Conservation (phyloP, 2,329 filamentous ascomycete species). For the Penicillium hesseltinei region DNA sequence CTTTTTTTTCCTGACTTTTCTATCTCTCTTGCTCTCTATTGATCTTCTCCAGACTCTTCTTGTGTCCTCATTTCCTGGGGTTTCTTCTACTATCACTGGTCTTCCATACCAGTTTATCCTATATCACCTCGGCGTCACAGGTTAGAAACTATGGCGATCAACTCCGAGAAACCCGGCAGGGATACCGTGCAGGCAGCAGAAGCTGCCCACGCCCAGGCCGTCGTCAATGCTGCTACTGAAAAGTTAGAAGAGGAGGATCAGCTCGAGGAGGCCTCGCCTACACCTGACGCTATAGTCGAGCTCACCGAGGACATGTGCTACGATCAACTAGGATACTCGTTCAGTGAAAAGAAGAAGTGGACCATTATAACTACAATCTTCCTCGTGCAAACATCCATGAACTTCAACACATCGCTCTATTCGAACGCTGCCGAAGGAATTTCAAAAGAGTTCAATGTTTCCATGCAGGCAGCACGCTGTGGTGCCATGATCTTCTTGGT, state of each 20-base stretch:
- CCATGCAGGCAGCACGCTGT: slow-evolving; percentile 64
- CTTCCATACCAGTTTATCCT: background rate
- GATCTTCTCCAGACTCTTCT: slow-evolving; percentile 1
- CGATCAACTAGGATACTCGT: slow-evolving; percentile 63
- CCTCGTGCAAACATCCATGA: slow-evolving; percentile 72
- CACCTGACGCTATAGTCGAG: slow-evolving; percentile 28
- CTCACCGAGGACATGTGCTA: slow-evolving; percentile 62
- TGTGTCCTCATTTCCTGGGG: background rate
- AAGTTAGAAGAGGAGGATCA: slow-evolving; percentile 23
- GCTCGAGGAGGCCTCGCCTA: slow-evolving; percentile 26
- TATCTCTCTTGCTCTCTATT: background rate
- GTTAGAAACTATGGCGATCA: slow-evolving; percentile 19
- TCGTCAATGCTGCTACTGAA: slow-evolving; percentile 20
- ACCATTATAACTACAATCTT: slow-evolving; percentile 71
- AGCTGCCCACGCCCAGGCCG: slow-evolving; percentile 33
- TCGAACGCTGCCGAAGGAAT: slow-evolving; percentile 68
- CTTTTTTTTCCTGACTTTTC: background rate
- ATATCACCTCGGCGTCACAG: background rate
- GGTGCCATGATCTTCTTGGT: slow-evolving; percentile 78
- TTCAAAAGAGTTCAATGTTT: slow-evolving; percentile 65
- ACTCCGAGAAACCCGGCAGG: slow-evolving; percentile 16
- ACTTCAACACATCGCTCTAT: slow-evolving; percentile 74
- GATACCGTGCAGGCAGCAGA: slow-evolving; percentile 34
- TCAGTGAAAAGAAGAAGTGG: slow-evolving; percentile 65
- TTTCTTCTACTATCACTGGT: background rate